These are phyloP conservation scores for Xylariaceae sp. DNA, from an alignment of 2,329 filamentous ascomycete genomes.

Conservation along the genomic window DNA sequence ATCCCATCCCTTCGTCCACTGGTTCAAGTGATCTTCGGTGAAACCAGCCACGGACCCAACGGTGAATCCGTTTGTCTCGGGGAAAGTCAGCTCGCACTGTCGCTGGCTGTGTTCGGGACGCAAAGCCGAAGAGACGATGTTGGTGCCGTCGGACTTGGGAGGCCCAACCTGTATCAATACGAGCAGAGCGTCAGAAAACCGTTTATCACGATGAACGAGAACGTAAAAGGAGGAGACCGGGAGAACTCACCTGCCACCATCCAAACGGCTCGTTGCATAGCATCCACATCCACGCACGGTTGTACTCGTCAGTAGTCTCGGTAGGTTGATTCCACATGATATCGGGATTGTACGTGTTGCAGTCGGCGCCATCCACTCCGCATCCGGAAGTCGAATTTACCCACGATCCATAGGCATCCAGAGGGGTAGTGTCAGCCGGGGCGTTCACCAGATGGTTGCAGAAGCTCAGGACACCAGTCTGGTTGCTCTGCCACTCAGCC, in stretches of 20 bases:
- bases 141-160: constrained; percentile 27
- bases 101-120: constrained; percentile 29
- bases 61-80: constrained; percentile 30
- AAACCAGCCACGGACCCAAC: constrained; percentile 17
- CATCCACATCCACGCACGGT: constrained; percentile 43
- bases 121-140: constrained; percentile 18
- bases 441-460: constrained; percentile 34
- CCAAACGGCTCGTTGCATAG: constrained; percentile 42
- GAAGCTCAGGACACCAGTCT: constrained; percentile 34
- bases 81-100: constrained; percentile 38
- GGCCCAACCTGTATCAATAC: constrained; percentile 29
- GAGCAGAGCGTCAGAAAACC: not conserved
- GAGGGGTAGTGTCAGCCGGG: constrained; percentile 14
- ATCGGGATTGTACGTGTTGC: constrained; percentile 36
- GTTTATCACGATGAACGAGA: not conserved
- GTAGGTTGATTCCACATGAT: constrained; percentile 36
- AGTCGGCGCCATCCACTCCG: constrained; percentile 35
- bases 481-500: constrained; percentile 35
- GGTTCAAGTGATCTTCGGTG: constrained; percentile 19
- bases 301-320: constrained; percentile 17
- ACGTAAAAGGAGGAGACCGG: not conserved
- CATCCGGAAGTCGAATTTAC: constrained; percentile 33
- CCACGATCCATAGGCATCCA: constrained; percentile 39
- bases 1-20: constrained; percentile 29
- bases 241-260: constrained; percentile 17